Conservation (phyloP, 768 basidiomycete genomes). For the Hysterangium stoloniferum region DNA sequence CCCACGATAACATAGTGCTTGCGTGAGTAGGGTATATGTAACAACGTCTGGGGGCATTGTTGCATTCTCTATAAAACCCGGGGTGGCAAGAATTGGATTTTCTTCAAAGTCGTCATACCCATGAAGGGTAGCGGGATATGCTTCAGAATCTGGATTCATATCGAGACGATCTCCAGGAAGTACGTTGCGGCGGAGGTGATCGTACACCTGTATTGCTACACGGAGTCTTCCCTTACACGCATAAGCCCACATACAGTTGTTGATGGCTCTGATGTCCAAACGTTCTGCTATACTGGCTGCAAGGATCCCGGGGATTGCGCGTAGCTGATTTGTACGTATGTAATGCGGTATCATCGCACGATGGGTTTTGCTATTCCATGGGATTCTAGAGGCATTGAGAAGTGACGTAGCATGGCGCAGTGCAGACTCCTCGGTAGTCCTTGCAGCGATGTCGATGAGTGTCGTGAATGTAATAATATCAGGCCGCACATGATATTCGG, state of each 20-base stretch:
- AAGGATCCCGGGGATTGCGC: conserved; percentile 49
- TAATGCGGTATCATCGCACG: conserved; percentile 53
- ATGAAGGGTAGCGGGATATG: conserved; percentile 19
- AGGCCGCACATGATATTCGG: conserved; percentile 30
- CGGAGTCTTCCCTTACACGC: conserved; percentile 44
- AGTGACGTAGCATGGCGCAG: conserved; percentile 48
- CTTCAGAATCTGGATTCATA: conserved; percentile 29
- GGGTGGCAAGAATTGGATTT: conserved; percentile 20
- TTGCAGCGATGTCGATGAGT: conserved; percentile 54
- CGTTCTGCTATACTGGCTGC: conserved; percentile 46
- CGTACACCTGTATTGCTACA: conserved; percentile 55
- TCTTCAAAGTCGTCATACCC: neutral
- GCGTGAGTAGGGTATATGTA: conserved; percentile 65
- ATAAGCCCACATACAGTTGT: conserved; percentile 66
- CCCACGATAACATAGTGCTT: conserved; percentile 64
- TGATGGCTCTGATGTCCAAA: conserved; percentile 47
- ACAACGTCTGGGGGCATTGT: conserved; percentile 48
- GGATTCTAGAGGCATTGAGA: conserved; percentile 43
- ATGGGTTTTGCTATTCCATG: conserved; percentile 56
- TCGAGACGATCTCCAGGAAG: conserved; percentile 28
- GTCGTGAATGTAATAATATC: conserved; percentile 67
- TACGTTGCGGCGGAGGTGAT: conserved; percentile 48
- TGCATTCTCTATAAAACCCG: conserved; percentile 1
- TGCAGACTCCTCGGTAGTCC: conserved; percentile 35
- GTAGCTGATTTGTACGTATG: conserved; percentile 36